Evolutionary conservation across 108 stramenopile species (phyloP).

Genomic region (Mediolabrus comicus): DNA sequence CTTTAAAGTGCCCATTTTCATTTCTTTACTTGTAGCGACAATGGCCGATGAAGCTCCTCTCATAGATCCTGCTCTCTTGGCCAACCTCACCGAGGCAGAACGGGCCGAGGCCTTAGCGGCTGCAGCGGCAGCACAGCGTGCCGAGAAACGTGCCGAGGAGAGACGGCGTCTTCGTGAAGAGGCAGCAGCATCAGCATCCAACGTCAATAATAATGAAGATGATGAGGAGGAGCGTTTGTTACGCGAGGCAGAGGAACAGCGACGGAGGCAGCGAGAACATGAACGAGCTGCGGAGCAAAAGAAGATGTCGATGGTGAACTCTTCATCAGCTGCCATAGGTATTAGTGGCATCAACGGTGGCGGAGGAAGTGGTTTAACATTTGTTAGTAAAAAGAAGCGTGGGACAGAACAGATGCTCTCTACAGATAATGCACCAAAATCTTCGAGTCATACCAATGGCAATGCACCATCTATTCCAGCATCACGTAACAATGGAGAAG

Average conservation of each 20-base stretch:
- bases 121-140: conserved; percentile 62
- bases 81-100: conserved; percentile 56
- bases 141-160: conserved; percentile 65
- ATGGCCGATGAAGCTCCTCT: conserved; percentile 24
- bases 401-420: conserved; percentile 9
- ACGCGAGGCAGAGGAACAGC: conserved; percentile 15
- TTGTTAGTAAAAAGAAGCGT: conserved; percentile 66
- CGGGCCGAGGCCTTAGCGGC: conserved; percentile 63
- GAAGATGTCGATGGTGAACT: background rate
- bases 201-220: conserved; percentile 8
- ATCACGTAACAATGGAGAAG: background rate
- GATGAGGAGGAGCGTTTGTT: conserved; percentile 22
- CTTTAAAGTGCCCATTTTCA: no score
- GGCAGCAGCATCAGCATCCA: conserved; percentile 10
- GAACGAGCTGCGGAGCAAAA: conserved; percentile 13
- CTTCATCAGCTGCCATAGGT: background rate
- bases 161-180: conserved; percentile 17
- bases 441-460: conserved; percentile 13
- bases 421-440: conserved; percentile 5
- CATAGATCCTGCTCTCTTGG: conserved; percentile 63
- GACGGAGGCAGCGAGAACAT: conserved; percentile 15
- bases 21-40: no score
- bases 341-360: background rate
- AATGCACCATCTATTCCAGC: background rate
- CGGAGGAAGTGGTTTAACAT: conserved; percentile 9